phyloP scores from a whole-genome alignment of 2,329 filamentous ascomycete species.

The Dryadomyces sulphureus region DNA sequence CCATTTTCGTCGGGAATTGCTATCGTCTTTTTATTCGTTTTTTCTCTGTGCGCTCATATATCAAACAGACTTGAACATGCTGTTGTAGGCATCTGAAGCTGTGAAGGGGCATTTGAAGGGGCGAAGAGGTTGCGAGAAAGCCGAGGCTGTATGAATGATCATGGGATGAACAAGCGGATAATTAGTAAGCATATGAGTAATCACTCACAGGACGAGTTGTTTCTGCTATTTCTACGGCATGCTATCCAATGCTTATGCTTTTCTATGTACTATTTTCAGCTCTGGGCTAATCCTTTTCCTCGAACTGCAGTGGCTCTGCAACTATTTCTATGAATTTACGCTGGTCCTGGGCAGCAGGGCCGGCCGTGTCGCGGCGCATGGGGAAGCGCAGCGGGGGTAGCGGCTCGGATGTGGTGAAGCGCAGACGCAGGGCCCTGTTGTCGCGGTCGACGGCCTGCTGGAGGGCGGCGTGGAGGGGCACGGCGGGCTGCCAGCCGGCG shows the following conservation, averaged over 20 bases:
- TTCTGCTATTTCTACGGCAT: too few species aligned
- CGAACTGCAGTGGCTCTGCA: neutral
- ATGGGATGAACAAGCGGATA: too few species aligned
- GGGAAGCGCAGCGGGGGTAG: slow-evolving; percentile 5
- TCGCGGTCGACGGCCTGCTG: slow-evolving; percentile 8
- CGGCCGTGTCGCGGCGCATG: slow-evolving; percentile 1
- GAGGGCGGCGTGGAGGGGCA: slow-evolving; percentile 7
- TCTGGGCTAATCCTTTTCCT: too few species aligned
- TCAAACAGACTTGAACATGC: too few species aligned
- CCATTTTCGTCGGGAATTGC: neutral
- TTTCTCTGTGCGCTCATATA: neutral
- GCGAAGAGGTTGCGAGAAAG: too few species aligned
- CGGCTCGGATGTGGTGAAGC: neutral
- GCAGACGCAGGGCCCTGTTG: slow-evolving; percentile 2
- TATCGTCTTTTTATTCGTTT: neutral
- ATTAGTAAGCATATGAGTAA: too few species aligned
- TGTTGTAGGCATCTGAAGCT: too few species aligned
- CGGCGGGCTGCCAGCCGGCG: slow-evolving; percentile 7
- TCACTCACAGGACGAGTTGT: too few species aligned
- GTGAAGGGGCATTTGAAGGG: too few species aligned
- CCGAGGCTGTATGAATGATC: too few species aligned
- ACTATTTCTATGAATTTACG: neutral
- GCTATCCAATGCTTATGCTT: too few species aligned
- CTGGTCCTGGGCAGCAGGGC: neutral
- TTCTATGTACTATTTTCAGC: neutral